Evolutionary conservation across 106 monocot genomes (phyloP).

Genomic region (Dioscorea zingiberensis): DNA sequence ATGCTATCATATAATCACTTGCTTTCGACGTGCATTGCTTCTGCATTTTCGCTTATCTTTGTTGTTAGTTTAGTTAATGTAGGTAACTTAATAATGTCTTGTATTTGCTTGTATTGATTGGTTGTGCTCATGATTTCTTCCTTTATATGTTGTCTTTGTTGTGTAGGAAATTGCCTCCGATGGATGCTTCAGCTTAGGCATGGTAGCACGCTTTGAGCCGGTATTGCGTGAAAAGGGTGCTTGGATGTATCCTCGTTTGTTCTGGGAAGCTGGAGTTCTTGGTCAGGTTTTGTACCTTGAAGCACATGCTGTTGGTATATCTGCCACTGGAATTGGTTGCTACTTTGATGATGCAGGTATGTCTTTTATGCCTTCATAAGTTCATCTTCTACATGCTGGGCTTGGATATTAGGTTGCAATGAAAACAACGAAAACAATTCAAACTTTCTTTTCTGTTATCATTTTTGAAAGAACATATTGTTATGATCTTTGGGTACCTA

Average conservation of each 20-base stretch:
- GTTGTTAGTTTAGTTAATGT: neutral
- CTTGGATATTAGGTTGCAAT: neutral
- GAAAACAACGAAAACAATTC: neutral
- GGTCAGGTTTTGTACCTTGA: constrained; percentile 94
- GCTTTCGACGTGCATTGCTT: too few species aligned
- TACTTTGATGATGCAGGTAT: constrained; percentile 97
- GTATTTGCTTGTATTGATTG: neutral
- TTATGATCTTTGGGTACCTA: neutral
- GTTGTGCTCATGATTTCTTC: neutral
- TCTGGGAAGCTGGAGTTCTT: constrained; percentile 94
- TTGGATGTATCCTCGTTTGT: constrained; percentile 98
- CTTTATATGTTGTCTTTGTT: neutral
- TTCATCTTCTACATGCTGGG: neutral
- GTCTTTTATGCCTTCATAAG: constrained; percentile 1
- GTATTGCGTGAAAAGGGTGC: constrained; percentile 67
- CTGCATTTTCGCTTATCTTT: neutral
- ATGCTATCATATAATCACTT: too few species aligned
- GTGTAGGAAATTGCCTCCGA: constrained; percentile 87
- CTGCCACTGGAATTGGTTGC: constrained; percentile 98
- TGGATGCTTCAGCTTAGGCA: constrained; percentile 97
- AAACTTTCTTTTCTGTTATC: neutral
- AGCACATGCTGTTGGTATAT: constrained; percentile 95
- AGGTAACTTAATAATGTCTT: too few species aligned
- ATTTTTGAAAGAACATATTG: neutral
- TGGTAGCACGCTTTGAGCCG: constrained; percentile 86